Evolutionary conservation across 176 grass and related monocot species (phyloP).

Genomic region (Pontederia crassipes): DNA sequence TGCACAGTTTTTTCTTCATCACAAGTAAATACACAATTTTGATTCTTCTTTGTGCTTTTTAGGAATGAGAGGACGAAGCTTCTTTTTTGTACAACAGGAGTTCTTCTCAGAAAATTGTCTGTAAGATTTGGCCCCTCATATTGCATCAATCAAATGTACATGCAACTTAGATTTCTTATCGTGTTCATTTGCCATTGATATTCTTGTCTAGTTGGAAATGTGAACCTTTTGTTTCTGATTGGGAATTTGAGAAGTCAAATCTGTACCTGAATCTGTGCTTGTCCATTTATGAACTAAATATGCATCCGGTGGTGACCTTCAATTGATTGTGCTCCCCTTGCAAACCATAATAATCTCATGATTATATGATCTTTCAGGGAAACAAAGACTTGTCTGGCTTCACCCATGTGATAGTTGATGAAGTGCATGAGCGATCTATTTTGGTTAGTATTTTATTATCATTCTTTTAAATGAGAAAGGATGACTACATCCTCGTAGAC

Average conservation of each 20-base stretch:
- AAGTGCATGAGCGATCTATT: slow-evolving; percentile 94
- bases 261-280: no score
- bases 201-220: neutral
- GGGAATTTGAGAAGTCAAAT: no score
- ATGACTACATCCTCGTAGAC: no score
- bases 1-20: neutral
- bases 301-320: no score
- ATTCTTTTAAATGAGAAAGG: no score
- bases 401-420: slow-evolving; percentile 91
- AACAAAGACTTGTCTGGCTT: slow-evolving; percentile 82
- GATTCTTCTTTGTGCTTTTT: slow-evolving; percentile 21
- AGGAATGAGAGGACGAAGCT: slow-evolving; percentile 95
- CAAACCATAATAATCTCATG: neutral
- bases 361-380: slow-evolving; percentile 30
- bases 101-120: slow-evolving; percentile 83
- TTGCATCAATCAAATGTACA: slow-evolving; percentile 14
- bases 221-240: no score
- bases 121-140: slow-evolving; percentile 36
- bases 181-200: neutral
- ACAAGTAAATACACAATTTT: slow-evolving; percentile 5
- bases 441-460: slow-evolving; percentile 46
- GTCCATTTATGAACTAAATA: no score
- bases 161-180: neutral
- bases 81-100: slow-evolving; percentile 91
- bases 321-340: no score